These are phyloP conservation scores for Alternaria consortialis DNA, from an alignment of 2,329 filamentous ascomycete genomes.

Conservation along the genomic window DNA sequence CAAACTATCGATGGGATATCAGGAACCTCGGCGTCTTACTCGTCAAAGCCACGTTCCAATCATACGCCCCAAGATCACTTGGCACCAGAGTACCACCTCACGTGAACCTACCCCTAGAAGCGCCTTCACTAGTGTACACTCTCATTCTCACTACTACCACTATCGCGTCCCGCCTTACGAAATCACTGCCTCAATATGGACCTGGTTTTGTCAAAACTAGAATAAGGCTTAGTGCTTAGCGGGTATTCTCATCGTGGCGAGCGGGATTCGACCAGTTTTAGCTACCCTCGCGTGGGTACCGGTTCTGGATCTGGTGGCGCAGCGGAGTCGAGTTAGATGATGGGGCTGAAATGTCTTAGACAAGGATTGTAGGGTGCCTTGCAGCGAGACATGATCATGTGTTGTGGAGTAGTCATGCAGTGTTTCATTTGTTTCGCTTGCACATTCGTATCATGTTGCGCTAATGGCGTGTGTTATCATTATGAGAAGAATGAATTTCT, in stretches of 20 bases:
- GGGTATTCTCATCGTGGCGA: conserved; percentile 7
- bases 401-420: not conserved
- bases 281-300: not conserved
- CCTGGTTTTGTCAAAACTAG: not conserved
- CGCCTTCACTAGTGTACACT: conserved; percentile 2
- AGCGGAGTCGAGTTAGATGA: not conserved
- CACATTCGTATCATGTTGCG: not conserved
- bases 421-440: not conserved
- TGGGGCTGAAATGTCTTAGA: conserved; percentile 3
- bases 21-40: not conserved
- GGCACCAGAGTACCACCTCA: conserved; percentile 6
- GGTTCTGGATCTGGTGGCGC: conserved; percentile 10
- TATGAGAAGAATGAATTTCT: not conserved
- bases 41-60: not conserved
- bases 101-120: conserved; percentile 11
- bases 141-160: not conserved
- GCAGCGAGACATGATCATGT: conserved; percentile 9
- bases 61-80: not conserved
- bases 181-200: conserved; percentile 7
- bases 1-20: not conserved
- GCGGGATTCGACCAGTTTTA: conserved; percentile 5
- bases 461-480: not conserved
- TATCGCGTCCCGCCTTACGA: not conserved
- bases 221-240: conserved; percentile 14
- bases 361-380: not conserved